phyloP scores from a whole-genome alignment of 352 stramenopile species.

The Globisporangium cederbergense region DNA sequence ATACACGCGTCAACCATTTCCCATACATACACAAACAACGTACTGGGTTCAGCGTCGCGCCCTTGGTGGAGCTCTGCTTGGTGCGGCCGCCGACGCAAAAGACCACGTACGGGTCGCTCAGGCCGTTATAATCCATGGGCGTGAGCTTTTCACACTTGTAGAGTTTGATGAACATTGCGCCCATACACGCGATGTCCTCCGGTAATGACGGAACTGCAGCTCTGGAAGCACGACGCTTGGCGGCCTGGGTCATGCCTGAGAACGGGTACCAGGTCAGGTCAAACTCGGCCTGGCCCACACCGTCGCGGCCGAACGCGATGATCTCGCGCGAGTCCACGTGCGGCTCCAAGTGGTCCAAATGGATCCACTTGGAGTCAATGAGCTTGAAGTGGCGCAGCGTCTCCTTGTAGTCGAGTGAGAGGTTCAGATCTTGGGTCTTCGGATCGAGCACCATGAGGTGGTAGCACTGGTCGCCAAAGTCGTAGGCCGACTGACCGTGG shows the following conservation, averaged over 20 bases:
- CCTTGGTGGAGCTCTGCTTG: conserved; percentile 42
- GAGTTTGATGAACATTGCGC: conserved; percentile 38
- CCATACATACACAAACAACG: not conserved
- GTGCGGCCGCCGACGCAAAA: conserved; percentile 32
- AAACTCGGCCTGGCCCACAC: conserved; percentile 34
- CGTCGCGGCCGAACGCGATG: conserved; percentile 33
- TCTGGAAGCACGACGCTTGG: conserved; percentile 5
- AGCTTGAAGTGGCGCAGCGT: conserved; percentile 24
- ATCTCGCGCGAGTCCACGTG: conserved; percentile 28
- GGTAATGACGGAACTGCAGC: conserved; percentile 16
- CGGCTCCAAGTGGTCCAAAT: conserved; percentile 33
- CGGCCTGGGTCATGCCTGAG: conserved; percentile 7
- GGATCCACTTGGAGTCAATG: conserved; percentile 48
- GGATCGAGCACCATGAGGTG: conserved; percentile 35
- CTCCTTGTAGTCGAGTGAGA: conserved; percentile 40
- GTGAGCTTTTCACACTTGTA: conserved; percentile 34
- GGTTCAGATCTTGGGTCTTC: conserved; percentile 39
- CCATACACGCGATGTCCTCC: conserved; percentile 36
- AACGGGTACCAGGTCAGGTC: conserved; percentile 44
- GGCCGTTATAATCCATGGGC: conserved; percentile 39
- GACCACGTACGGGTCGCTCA: conserved; percentile 44
- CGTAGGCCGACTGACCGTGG: conserved; percentile 21
- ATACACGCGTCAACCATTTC: not conserved
- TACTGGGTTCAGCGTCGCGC: conserved; percentile 37
- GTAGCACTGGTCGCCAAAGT: conserved; percentile 26